A percentile compares a stretch with the other conserved stretches of the same genome.
These are phyloP conservation scores for Conringia planisiliqua DNA, from an alignment of 345 rosid species.

Conservation along the genomic window DNA sequence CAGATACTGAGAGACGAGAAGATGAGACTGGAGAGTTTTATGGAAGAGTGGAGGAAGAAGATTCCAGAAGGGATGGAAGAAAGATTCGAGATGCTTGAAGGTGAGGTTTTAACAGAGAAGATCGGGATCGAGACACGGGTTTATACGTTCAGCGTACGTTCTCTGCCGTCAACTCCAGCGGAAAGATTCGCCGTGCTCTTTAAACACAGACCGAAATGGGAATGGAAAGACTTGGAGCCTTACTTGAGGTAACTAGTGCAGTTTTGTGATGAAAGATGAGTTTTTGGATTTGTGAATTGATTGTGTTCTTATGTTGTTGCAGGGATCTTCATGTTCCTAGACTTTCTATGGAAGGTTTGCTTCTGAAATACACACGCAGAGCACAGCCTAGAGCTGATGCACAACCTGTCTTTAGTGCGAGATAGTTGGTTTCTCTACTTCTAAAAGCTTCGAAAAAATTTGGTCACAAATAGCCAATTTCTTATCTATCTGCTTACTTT, in stretches of 20 bases:
- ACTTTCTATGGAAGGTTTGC: conserved; percentile 79
- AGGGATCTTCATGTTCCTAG: conserved; percentile 89
- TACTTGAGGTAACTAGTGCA: conserved; percentile 54
- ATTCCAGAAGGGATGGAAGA: conserved; percentile 68
- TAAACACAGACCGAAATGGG: conserved; percentile 77
- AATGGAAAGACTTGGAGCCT: conserved; percentile 84
- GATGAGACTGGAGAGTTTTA: conserved; percentile 58
- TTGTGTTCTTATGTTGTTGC: conserved; percentile 14
- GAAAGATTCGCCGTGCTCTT: conserved; percentile 71
- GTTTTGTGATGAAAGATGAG: not conserved
- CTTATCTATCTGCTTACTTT: not conserved
- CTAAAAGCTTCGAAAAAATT: not conserved
- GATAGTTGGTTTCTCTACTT: conserved; percentile 37
- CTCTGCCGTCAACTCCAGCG: conserved; percentile 68
- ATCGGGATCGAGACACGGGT: conserved; percentile 75
- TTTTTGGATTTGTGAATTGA: not conserved
- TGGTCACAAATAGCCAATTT: not conserved
- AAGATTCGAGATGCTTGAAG: conserved; percentile 73
- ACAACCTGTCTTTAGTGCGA: conserved; percentile 71
- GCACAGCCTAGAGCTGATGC: conserved; percentile 62
- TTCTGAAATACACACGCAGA: conserved; percentile 79
- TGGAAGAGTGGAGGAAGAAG: conserved; percentile 63
- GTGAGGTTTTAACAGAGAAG: conserved; percentile 85
- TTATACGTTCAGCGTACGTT: conserved; percentile 57
- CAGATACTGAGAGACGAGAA: conserved; percentile 57